Conservation (phyloP, 495 filamentous ascomycete species). For the Trichodelitschia bisporula region DNA sequence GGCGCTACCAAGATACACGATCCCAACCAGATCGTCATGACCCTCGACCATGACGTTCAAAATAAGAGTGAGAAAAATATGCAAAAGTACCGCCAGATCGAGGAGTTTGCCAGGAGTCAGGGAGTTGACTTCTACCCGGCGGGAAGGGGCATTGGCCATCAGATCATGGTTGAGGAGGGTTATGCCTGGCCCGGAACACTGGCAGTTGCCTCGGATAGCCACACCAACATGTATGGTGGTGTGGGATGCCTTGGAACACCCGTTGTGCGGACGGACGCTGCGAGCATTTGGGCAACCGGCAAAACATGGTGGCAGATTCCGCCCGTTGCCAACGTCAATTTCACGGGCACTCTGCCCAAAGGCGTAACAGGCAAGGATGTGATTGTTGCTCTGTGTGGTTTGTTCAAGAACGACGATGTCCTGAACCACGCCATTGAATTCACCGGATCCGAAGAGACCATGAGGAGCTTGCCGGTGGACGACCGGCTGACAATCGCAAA, state of each 20-base stretch:
- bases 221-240: conserved; percentile 83
- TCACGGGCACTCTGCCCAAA: conserved; percentile 46
- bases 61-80: conserved; percentile 67
- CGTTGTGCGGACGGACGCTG: conserved; percentile 69
- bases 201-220: conserved; percentile 58
- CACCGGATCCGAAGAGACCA: conserved; percentile 51
- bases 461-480: conserved; percentile 51
- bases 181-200: conserved; percentile 66
- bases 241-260: conserved; percentile 55
- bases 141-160: conserved; percentile 66
- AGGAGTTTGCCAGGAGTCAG: conserved; percentile 62
- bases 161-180: conserved; percentile 74
- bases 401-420: conserved; percentile 78
- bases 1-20: conserved; percentile 56
- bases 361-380: conserved; percentile 93
- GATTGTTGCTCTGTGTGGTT: conserved; percentile 67
- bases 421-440: conserved; percentile 90
- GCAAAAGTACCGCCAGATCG: conserved; percentile 65
- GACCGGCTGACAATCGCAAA: conserved; percentile 69
- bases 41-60: conserved; percentile 84
- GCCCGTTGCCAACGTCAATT: conserved; percentile 53
- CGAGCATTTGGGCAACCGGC: conserved; percentile 66
- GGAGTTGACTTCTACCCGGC: conserved; percentile 69
- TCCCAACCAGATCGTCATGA: conserved; percentile 59
- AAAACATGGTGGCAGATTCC: conserved; percentile 82